These are phyloP conservation scores for Zymoseptoria pseudotritici DNA, from an alignment of 2,329 filamentous ascomycete species.

Conservation along the genomic window DNA sequence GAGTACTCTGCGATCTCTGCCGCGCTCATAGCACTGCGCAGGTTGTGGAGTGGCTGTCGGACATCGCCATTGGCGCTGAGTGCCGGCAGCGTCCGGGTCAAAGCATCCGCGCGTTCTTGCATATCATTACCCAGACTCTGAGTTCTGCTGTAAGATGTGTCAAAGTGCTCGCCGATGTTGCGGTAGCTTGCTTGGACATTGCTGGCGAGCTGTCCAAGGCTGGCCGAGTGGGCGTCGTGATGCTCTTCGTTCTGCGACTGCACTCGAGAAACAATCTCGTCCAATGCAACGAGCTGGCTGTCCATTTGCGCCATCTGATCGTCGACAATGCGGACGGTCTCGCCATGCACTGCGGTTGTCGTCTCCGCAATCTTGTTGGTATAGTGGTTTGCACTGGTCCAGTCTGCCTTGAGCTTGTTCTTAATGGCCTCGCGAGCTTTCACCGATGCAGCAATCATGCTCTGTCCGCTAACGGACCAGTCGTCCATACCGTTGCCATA, in stretches of 20 bases:
- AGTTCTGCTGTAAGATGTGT: slow-evolving; percentile 60
- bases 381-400: slow-evolving; percentile 69
- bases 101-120: slow-evolving; percentile 49
- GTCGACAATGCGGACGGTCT: slow-evolving; percentile 83
- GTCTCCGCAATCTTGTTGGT: slow-evolving; percentile 77
- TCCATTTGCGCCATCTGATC: slow-evolving; percentile 82
- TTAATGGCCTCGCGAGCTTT: slow-evolving; percentile 72
- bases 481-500: slow-evolving; percentile 66
- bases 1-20: slow-evolving; percentile 70
- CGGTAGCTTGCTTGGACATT: slow-evolving; percentile 67
- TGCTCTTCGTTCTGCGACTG: slow-evolving; percentile 72
- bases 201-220: slow-evolving; percentile 56
- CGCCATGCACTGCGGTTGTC: slow-evolving; percentile 79
- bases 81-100: slow-evolving; percentile 55
- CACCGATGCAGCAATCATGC: slow-evolving; percentile 62
- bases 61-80: slow-evolving; percentile 50
- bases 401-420: slow-evolving; percentile 76
- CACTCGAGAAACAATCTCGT: slow-evolving; percentile 81
- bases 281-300: slow-evolving; percentile 79
- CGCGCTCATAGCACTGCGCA: slow-evolving; percentile 61
- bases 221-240: slow-evolving; percentile 60
- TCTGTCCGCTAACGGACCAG: slow-evolving; percentile 64
- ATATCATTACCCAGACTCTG: slow-evolving; percentile 63
- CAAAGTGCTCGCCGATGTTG: slow-evolving; percentile 63
- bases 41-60: slow-evolving; percentile 60